Percentiles rank a stretch among this genome's conserved stretches.
Evolutionary conservation across 2,329 filamentous ascomycete genomes (phyloP).

Genomic region (Exophiala sideris): DNA sequence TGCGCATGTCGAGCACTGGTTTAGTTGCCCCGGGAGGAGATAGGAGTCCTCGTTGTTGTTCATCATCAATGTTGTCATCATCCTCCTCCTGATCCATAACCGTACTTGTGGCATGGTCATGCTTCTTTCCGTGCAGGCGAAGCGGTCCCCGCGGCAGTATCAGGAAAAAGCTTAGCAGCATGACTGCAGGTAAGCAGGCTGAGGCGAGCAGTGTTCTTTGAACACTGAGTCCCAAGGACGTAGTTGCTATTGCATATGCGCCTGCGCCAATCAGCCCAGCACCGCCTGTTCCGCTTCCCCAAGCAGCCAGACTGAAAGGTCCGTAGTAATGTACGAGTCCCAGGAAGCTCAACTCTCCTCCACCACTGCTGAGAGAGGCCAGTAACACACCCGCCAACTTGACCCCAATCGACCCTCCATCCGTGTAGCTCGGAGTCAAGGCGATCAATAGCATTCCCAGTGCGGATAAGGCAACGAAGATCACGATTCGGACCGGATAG

Average conservation of each 20-base stretch:
- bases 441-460: constrained; percentile 86
- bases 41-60: constrained; percentile 34
- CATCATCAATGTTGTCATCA: constrained; percentile 31
- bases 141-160: constrained; percentile 70
- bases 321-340: constrained; percentile 93
- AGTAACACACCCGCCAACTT: constrained; percentile 82
- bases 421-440: constrained; percentile 62
- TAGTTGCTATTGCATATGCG: constrained; percentile 81
- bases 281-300: constrained; percentile 88
- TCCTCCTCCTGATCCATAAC: constrained; percentile 41
- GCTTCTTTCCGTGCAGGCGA: constrained; percentile 38
- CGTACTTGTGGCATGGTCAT: constrained; percentile 39
- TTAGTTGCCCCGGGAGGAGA: constrained; percentile 26
- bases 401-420: constrained; percentile 60
- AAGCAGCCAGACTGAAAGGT: constrained; percentile 77
- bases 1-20: constrained; percentile 3
- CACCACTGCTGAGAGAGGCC: constrained; percentile 80
- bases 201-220: constrained; percentile 71
- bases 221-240: constrained; percentile 71
- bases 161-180: constrained; percentile 80
- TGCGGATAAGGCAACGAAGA: constrained; percentile 73
- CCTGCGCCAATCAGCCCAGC: constrained; percentile 85
- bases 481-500: constrained; percentile 69
- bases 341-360: constrained; percentile 85
- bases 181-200: constrained; percentile 73